Conservation (phyloP, 768 basidiomycete species). For the Mycena amicta region DNA sequence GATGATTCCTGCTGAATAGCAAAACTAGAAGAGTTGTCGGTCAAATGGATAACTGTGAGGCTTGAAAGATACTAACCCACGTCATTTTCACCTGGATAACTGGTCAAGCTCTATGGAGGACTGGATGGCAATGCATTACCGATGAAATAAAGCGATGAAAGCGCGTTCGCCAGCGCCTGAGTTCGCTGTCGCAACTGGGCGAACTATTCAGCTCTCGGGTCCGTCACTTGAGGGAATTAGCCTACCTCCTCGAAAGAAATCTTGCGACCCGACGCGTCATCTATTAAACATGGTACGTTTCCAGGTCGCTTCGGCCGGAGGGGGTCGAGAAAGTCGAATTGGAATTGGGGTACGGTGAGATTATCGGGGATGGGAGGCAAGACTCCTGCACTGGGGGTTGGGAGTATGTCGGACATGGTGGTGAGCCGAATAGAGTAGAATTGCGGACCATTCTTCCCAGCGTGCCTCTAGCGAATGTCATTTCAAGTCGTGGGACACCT, state of each 20-base stretch:
- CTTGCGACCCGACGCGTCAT: conserved; percentile 48
- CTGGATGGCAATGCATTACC: conserved; percentile 32
- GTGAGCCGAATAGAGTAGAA: neutral
- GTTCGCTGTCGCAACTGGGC: conserved; percentile 49
- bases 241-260: conserved; percentile 44
- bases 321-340: conserved; percentile 47
- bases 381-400: conserved; percentile 26
- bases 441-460: too few relatives aligned
- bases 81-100: conserved; percentile 48
- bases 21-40: conserved; percentile 44
- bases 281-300: conserved; percentile 48
- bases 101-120: conserved; percentile 2
- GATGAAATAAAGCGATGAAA: conserved; percentile 45
- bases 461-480: neutral
- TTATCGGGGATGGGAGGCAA: conserved; percentile 52
- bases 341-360: conserved; percentile 55
- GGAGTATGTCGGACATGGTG: conserved; percentile 31
- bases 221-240: too few relatives aligned
- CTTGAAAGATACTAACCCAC: conserved; percentile 44
- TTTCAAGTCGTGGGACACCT: too few relatives aligned
- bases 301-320: conserved; percentile 38
- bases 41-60: neutral
- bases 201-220: too few relatives aligned
- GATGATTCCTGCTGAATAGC: conserved; percentile 67
- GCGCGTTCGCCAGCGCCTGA: conserved; percentile 48